Conservation (phyloP, 2,329 filamentous ascomycete species). For the Elsinoe australis region DNA sequence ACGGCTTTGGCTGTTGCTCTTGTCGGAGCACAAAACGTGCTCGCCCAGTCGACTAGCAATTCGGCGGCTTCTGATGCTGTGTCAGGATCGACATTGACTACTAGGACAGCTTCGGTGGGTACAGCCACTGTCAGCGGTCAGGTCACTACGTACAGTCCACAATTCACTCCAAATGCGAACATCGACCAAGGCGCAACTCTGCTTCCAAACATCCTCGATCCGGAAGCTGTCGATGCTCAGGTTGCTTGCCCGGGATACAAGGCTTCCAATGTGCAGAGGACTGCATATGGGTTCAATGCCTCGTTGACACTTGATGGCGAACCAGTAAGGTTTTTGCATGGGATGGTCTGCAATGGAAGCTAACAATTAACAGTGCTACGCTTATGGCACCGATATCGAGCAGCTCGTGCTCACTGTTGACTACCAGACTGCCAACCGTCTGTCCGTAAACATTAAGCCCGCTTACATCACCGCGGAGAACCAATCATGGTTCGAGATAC, state of each 20-base stretch:
- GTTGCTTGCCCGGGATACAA: conserved; percentile 55
- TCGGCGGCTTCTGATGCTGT: neutral
- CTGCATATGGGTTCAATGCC: conserved; percentile 44
- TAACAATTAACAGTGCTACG: conserved; percentile 49
- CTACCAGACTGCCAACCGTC: conserved; percentile 56
- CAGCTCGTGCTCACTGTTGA: conserved; percentile 59
- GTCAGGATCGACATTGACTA: neutral
- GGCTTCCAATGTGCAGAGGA: conserved; percentile 44
- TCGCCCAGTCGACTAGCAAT: neutral
- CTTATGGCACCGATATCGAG: conserved; percentile 68
- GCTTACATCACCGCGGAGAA: conserved; percentile 45
- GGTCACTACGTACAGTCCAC: conserved; percentile 26
- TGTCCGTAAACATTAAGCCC: conserved; percentile 65
- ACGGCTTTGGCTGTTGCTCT: neutral
- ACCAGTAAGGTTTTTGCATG: conserved; percentile 26
- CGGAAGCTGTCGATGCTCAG: conserved; percentile 56
- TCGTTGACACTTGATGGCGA: conserved; percentile 46
- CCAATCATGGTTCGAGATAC: conserved; percentile 49
- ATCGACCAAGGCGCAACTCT: conserved; percentile 33
- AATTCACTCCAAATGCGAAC: conserved; percentile 30
- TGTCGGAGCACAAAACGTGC: neutral
- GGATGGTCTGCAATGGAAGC: neutral
- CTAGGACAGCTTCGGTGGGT: conserved; percentile 19
- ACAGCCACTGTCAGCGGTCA: conserved; percentile 26
- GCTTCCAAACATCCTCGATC: conserved; percentile 58